Percentiles rank a stretch among this genome's conserved stretches.
phyloP scores from a whole-genome alignment of 78 protist genomes.

The Dictyostelium brefeldianum region DNA sequence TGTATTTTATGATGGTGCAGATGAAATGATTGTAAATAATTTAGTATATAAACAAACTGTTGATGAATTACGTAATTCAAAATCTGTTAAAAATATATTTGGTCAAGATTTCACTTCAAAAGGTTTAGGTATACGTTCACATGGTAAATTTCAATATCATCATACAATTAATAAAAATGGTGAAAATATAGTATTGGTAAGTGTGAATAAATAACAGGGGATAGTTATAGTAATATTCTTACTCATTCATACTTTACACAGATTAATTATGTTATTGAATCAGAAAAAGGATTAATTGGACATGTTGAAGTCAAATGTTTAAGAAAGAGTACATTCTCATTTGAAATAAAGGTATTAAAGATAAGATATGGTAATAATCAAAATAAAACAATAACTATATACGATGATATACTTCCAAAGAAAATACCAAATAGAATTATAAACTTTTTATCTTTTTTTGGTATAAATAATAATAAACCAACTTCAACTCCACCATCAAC shows the following conservation, averaged over 20 bases:
- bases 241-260: not conserved
- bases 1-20: not conserved
- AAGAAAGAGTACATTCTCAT: not conserved
- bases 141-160: not conserved
- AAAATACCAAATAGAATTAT: not conserved
- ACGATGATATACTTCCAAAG: not conserved
- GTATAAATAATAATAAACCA: not conserved
- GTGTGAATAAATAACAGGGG: not conserved
- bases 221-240: no score
- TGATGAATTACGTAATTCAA: not conserved
- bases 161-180: not conserved
- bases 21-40: not conserved
- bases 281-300: not conserved
- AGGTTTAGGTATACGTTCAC: conserved; percentile 17
- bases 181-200: not conserved
- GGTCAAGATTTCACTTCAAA: not conserved
- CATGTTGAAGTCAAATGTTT: not conserved
- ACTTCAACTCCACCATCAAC: no score
- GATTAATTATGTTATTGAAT: not conserved
- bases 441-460: not conserved
- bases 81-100: not conserved
- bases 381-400: not conserved
- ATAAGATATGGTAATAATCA: not conserved
- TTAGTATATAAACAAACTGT: not conserved
- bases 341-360: not conserved